A percentile compares a stretch with the other conserved stretches of the same genome.
phyloP scores from a whole-genome alignment of 2,329 filamentous ascomycete species.

The Dothidotthia symphoricarpi region DNA sequence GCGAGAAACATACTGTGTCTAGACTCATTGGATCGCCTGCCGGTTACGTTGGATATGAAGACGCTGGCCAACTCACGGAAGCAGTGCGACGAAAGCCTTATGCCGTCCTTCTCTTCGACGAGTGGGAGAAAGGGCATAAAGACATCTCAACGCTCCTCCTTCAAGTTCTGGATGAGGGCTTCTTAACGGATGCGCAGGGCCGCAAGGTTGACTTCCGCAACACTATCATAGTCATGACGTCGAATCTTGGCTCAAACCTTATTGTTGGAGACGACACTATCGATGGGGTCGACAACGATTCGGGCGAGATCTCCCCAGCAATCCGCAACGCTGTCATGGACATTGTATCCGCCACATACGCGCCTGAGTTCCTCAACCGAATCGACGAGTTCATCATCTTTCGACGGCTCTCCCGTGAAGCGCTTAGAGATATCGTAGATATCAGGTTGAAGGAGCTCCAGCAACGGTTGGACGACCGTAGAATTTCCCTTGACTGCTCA shows the following conservation, averaged over 20 bases:
- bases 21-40: conserved; percentile 89
- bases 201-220: conserved; percentile 97
- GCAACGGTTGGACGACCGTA: conserved; percentile 74
- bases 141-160: conserved; percentile 90
- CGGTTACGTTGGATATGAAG: conserved; percentile 94
- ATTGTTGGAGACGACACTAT: conserved; percentile 72
- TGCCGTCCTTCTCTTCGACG: conserved; percentile 90
- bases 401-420: conserved; percentile 74
- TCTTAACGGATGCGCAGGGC: conserved; percentile 90
- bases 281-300: conserved; percentile 55
- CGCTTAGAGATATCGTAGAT: conserved; percentile 88
- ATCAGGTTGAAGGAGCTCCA: conserved; percentile 87
- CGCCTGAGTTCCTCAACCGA: conserved; percentile 93
- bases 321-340: conserved; percentile 84
- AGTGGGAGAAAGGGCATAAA: conserved; percentile 95
- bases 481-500: conserved; percentile 73
- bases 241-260: conserved; percentile 89
- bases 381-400: conserved; percentile 98
- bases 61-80: conserved; percentile 93
- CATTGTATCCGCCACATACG: conserved; percentile 70
- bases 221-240: conserved; percentile 93
- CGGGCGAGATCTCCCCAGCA: conserved; percentile 67
- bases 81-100: conserved; percentile 94
- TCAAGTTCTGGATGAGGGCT: conserved; percentile 94
- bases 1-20: conserved; percentile 94